Percentiles rank a stretch among this genome's conserved stretches.
Evolutionary conservation across 495 filamentous ascomycete species (phyloP).

Genomic region (Neurospora tetrasperma): DNA sequence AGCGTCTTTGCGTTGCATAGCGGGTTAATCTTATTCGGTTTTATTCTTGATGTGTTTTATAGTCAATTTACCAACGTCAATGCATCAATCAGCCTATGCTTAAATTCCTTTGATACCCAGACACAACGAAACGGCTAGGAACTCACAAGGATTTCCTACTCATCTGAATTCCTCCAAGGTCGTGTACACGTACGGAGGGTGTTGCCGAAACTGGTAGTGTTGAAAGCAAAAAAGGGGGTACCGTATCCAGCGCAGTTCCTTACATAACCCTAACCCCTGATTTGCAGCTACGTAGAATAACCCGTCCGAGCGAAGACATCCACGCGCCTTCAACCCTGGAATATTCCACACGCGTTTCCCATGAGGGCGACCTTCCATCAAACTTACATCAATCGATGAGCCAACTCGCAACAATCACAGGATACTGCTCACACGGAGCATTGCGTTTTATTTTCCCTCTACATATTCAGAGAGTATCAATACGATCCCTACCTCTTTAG

Average conservation of each 20-base stretch:
- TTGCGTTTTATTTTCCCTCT: neutral
- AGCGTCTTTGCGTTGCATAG: neutral
- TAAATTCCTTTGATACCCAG: neutral
- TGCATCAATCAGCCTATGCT: neutral
- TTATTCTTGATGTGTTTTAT: neutral
- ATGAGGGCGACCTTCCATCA: neutral
- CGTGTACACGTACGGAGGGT: no score
- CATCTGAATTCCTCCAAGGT: no score
- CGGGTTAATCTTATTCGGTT: neutral
- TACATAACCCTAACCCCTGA: neutral
- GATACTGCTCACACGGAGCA: neutral
- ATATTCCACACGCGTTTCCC: neutral
- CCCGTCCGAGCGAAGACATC: neutral
- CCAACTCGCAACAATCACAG: neutral
- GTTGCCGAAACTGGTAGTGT: neutral
- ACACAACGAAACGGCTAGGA: neutral
- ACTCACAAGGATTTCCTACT: neutral
- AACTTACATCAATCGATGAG: neutral
- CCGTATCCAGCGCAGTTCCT: neutral
- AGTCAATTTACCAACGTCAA: neutral
- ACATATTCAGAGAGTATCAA: neutral
- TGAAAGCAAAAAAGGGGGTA: neutral
- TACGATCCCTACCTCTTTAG: neutral
- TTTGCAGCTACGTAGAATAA: neutral
- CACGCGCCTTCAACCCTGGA: neutral